Percentiles rank a stretch among this genome's conserved stretches.
Conservation (phyloP, 2,329 filamentous ascomycete species). For the Cordyceps javanica region DNA sequence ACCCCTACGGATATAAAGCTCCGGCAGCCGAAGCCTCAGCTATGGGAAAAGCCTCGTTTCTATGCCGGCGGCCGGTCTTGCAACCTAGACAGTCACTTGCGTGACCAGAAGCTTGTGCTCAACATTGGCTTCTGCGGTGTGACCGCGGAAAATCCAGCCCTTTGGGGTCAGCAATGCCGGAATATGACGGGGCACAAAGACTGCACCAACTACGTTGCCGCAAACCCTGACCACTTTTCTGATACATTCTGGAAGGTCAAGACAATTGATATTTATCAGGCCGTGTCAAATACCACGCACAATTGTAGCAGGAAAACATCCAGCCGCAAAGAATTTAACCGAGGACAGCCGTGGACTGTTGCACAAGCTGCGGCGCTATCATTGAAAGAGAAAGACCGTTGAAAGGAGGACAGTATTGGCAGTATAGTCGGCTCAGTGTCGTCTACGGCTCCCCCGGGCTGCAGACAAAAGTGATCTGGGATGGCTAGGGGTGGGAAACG, state of each 20-base stretch:
- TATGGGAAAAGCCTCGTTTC: conserved; percentile 60
- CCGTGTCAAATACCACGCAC: neutral
- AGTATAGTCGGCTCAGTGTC: too few relatives aligned
- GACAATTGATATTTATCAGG: neutral
- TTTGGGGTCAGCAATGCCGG: neutral
- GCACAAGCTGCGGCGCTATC: too few relatives aligned
- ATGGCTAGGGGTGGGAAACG: too few relatives aligned
- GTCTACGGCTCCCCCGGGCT: too few relatives aligned
- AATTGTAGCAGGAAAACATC: too few relatives aligned
- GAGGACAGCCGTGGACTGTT: too few relatives aligned
- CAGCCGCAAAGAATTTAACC: too few relatives aligned
- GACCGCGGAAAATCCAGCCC: conserved; percentile 43
- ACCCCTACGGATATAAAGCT: conserved; percentile 29
- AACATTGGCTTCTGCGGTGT: conserved; percentile 71
- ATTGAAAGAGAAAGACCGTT: too few relatives aligned
- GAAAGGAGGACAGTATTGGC: too few relatives aligned
- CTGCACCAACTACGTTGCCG: neutral
- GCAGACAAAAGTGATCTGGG: too few relatives aligned
- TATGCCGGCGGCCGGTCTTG: conserved; percentile 54
- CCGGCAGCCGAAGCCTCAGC: conserved; percentile 50
- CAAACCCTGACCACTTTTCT: neutral
- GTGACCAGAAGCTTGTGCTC: conserved; percentile 64
- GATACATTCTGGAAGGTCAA: neutral
- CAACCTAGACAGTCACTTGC: conserved; percentile 57
- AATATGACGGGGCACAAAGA: neutral